Percentiles rank a stretch among this genome's conserved stretches.
Conservation (phyloP, 306 rosid species). For the Acmispon strigosus region DNA sequence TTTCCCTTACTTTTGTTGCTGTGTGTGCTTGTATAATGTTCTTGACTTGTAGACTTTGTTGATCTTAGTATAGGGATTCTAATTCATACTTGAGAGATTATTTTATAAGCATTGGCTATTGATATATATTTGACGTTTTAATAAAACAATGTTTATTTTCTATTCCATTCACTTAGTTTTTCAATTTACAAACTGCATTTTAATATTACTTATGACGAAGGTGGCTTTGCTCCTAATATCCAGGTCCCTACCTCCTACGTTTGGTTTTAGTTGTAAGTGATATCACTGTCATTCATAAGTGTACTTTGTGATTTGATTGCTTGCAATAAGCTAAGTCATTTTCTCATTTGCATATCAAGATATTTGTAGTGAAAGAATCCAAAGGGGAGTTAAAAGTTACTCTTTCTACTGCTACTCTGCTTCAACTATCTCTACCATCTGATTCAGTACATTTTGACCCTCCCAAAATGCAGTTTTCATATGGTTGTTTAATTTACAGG, state of each 20-base stretch:
- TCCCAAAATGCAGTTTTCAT: not conserved
- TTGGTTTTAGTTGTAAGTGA: not conserved
- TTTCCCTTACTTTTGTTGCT: slow-evolving; percentile 10
- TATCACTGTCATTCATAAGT: not conserved
- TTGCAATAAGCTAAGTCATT: not conserved
- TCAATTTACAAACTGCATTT: no score
- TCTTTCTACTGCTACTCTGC: not conserved
- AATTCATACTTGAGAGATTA: not conserved
- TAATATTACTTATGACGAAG: no score
- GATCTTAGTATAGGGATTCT: not conserved
- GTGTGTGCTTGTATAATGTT: not conserved
- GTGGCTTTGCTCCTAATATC: slow-evolving; percentile 98
- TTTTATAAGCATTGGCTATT: not conserved
- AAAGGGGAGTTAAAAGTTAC: not conserved
- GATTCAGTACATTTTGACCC: not conserved
- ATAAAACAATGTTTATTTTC: no score
- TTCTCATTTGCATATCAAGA: not conserved
- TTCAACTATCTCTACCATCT: not conserved
- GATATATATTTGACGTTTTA: no score
- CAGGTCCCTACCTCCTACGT: slow-evolving; percentile 45
- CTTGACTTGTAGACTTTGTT: not conserved
- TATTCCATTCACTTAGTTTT: no score
- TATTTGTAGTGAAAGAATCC: not conserved
- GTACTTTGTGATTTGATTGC: not conserved
- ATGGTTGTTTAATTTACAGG: slow-evolving; percentile 37